phyloP scores from a whole-genome alignment of 1,139 yeast species.

The Pichia inconspicua region DNA sequence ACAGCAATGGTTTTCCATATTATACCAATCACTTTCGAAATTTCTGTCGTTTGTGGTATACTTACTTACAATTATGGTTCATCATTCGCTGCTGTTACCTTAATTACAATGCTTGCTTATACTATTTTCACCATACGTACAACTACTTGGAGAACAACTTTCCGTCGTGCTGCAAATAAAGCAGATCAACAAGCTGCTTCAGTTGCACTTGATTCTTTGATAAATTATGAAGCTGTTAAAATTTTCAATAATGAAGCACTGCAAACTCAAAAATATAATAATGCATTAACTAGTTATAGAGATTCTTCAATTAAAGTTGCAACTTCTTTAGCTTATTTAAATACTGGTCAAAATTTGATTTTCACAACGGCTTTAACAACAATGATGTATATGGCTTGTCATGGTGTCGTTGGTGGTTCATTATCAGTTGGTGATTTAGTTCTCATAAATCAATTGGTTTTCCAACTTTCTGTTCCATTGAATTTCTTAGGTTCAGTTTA shows the following conservation, averaged over 20 bases:
- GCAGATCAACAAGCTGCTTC: conserved; percentile 95
- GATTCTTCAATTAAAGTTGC: conserved; percentile 83
- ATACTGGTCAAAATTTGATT: conserved; percentile 86
- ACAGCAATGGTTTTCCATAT: conserved; percentile 97
- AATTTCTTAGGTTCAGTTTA: conserved; percentile 93
- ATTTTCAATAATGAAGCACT: conserved; percentile 83
- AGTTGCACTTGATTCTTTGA: conserved; percentile 87
- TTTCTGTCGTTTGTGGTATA: conserved; percentile 86
- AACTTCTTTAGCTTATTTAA: conserved; percentile 82
- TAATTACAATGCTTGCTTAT: conserved; percentile 80
- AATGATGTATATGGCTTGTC: conserved; percentile 99
- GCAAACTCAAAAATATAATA: conserved; percentile 74
- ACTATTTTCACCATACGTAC: conserved; percentile 82
- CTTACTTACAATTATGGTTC: conserved; percentile 87
- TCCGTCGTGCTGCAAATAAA: conserved; percentile 81
- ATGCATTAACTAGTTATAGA: conserved; percentile 69
- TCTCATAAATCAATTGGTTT: conserved; percentile 90
- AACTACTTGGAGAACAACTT: conserved; percentile 93
- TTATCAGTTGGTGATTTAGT: conserved; percentile 94
- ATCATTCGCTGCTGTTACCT: conserved; percentile 82
- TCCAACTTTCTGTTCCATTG: conserved; percentile 89
- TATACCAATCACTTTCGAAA: conserved; percentile 86
- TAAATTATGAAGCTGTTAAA: conserved; percentile 90
- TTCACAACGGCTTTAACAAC: conserved; percentile 88
- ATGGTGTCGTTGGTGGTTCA: conserved; percentile 75